phyloP scores from a whole-genome alignment of 2,329 filamentous ascomycete genomes.

The Ciborinia camelliae region DNA sequence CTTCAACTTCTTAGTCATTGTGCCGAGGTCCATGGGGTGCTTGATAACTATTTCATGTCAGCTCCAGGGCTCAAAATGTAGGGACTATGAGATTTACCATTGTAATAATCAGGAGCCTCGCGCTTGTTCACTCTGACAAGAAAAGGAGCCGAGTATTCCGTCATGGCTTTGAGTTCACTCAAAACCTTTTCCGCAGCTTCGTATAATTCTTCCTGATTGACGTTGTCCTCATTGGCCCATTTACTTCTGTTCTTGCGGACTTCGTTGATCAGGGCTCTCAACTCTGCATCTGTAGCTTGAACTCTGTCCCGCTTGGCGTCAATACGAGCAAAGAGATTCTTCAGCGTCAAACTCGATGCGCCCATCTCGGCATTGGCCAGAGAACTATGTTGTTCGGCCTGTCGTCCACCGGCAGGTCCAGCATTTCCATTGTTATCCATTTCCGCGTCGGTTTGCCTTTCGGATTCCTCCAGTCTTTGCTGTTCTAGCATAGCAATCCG shows the following conservation, averaged over 20 bases:
- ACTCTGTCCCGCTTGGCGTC: constrained; percentile 90
- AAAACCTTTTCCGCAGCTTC: constrained; percentile 96
- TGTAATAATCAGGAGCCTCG: constrained; percentile 94
- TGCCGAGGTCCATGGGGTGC: constrained; percentile 94
- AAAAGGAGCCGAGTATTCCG: constrained; percentile 96
- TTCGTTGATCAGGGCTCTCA: constrained; percentile 91
- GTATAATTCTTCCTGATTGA: constrained; percentile 96
- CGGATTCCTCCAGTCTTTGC: constrained; percentile 92
- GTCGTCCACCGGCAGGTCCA: constrained; percentile 48
- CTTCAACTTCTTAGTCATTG: constrained; percentile 97
- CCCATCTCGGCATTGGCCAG: constrained; percentile 92
- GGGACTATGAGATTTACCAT: constrained; percentile 55
- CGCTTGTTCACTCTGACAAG: constrained; percentile 92
- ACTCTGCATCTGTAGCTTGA: constrained; percentile 84
- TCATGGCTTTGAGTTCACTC: constrained; percentile 94
- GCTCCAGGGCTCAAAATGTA: constrained; percentile 2
- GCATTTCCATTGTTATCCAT: constrained; percentile 67
- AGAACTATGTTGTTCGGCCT: constrained; percentile 72
- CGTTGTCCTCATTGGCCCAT: constrained; percentile 96
- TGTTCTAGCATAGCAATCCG: constrained; percentile 96
- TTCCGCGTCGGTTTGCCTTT: constrained; percentile 93
- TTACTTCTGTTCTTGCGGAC: constrained; percentile 97
- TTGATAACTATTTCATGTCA: constrained; percentile 73
- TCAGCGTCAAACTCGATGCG: constrained; percentile 91
- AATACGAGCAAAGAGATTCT: constrained; percentile 94